Conservation (phyloP, 2,329 filamentous ascomycete genomes). For the Graphilbum sp. region DNA sequence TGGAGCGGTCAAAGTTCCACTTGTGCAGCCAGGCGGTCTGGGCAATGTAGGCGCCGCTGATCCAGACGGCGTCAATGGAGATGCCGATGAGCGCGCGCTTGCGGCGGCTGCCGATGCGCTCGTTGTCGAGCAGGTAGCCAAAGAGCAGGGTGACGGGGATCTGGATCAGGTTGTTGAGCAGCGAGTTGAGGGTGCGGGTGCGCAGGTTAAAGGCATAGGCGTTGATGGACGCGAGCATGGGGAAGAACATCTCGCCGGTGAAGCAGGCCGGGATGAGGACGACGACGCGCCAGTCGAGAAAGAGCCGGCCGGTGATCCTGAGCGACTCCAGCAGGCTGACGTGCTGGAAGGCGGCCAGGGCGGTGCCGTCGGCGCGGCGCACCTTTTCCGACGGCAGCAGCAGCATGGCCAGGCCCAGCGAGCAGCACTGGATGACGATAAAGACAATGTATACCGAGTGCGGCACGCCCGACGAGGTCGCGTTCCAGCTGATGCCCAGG, state of each 20-base stretch:
- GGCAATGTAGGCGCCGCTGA: background rate
- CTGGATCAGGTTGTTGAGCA: constrained; percentile 2
- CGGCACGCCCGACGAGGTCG: background rate
- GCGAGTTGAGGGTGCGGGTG: constrained; percentile 1
- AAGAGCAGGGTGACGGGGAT: background rate
- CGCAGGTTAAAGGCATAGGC: constrained; percentile 4
- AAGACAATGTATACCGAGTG: constrained; percentile 1
- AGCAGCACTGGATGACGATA: constrained; percentile 1
- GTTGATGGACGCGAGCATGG: constrained; percentile 1
- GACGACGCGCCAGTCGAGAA: background rate
- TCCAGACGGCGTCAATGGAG: background rate
- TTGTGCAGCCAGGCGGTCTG: constrained; percentile 1
- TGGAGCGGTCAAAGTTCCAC: background rate
- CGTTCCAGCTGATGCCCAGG: constrained; percentile 1
- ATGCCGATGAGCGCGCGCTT: background rate
- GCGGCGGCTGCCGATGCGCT: background rate
- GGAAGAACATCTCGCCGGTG: constrained; percentile 1
- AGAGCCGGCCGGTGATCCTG: background rate
- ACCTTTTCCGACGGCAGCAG: constrained; percentile 1
- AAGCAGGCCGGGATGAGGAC: constrained; percentile 1
- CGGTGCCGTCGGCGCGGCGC: constrained; percentile 2
- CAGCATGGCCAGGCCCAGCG: background rate
- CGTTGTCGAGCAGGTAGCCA: background rate
- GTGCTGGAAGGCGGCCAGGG: constrained; percentile 3
- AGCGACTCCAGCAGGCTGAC: background rate